Conservation (phyloP, 2,329 filamentous ascomycete genomes). For the Clonostachys chloroleuca region DNA sequence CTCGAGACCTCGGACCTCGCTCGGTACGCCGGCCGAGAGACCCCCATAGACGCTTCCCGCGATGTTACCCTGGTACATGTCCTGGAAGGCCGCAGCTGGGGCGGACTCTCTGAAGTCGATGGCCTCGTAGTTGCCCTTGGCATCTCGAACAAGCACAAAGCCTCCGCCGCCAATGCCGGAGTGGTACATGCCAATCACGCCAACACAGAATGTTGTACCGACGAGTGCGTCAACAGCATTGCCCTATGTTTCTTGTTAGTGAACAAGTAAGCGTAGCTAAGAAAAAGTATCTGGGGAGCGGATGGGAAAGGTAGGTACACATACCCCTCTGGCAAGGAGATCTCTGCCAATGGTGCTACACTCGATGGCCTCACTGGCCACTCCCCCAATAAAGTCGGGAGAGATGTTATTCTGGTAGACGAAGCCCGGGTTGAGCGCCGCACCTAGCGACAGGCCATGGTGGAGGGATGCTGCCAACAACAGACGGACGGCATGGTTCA, state of each 20-base stretch:
- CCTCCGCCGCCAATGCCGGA: conserved; percentile 85
- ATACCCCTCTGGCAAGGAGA: conserved; percentile 48
- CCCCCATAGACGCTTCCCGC: conserved; percentile 67
- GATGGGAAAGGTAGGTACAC: conserved; percentile 9
- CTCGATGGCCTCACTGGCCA: conserved; percentile 64
- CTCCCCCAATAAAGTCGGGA: conserved; percentile 46
- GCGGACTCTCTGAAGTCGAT: conserved; percentile 90
- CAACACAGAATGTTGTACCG: conserved; percentile 70
- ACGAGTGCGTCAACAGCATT: conserved; percentile 76
- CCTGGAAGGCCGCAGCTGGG: conserved; percentile 71
- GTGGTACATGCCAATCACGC: conserved; percentile 73
- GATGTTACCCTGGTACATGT: conserved; percentile 78
- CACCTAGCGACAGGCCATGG: not conserved
- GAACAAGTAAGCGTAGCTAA: not conserved
- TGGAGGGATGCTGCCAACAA: not conserved
- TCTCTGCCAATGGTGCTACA: conserved; percentile 68
- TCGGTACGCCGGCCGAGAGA: conserved; percentile 66
- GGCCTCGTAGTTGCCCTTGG: conserved; percentile 74
- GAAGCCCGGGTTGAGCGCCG: not conserved
- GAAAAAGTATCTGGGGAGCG: not conserved
- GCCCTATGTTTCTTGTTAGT: conserved; percentile 34
- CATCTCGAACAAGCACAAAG: conserved; percentile 75
- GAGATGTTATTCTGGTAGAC: not conserved
- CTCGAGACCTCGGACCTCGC: conserved; percentile 74
- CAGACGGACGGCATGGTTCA: not conserved